Conservation (phyloP, 345 rosid species). For the Acer saccharum region DNA sequence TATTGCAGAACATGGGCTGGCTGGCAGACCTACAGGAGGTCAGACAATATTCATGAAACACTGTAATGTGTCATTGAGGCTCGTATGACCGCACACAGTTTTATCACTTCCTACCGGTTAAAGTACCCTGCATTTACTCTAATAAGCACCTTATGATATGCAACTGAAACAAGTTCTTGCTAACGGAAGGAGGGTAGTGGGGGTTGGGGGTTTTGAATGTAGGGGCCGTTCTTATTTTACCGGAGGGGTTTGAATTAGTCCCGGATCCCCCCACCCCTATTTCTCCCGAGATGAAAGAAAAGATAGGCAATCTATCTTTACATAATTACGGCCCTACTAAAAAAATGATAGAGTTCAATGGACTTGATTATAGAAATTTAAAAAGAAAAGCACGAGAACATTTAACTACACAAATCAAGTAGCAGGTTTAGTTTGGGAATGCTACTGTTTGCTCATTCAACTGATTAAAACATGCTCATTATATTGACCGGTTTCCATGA, state of each 20-base stretch:
- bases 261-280: no score
- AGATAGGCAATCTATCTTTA: no score
- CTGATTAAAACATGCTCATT: neutral
- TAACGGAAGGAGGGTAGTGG: no score
- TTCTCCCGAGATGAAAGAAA: no score
- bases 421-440: neutral
- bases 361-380: neutral
- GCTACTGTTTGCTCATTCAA: neutral
- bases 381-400: neutral
- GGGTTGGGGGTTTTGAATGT: no score
- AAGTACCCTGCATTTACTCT: neutral
- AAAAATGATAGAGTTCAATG: neutral
- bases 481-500: neutral
- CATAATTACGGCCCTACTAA: no score
- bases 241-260: no score
- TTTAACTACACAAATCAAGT: slow-evolving; percentile 8
- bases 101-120: neutral
- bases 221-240: no score
- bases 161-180: no score
- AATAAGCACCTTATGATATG: neutral
- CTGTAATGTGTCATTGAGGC: neutral
- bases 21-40: slow-evolving; percentile 5
- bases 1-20: slow-evolving; percentile 9
- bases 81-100: neutral
- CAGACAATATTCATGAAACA: neutral